Evolutionary conservation across 2,329 filamentous ascomycete genomes (phyloP), one percentile per base, ranked within the genome.

Genomic region (Aspergillus glaucus): DNA sequence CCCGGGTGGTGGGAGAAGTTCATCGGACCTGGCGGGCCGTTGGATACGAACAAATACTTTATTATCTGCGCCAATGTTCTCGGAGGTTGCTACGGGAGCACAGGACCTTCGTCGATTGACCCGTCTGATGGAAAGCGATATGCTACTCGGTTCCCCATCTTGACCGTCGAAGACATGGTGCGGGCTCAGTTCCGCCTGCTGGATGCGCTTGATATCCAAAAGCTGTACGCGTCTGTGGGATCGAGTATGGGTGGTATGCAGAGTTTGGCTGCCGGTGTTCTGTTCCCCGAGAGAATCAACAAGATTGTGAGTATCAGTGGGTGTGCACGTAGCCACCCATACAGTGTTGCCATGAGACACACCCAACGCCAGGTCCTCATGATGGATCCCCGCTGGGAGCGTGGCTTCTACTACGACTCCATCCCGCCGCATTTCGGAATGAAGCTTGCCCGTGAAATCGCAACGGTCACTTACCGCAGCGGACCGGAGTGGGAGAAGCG

Each of bases 191-290:
- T 97, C 73, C 79, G 87, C 40, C 79, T 98, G 26, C 78, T 98
- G 10, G 91, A 97, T 66, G 70, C 75, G 4, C 75, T 98, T 24
- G 84, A 84, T 5, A 85, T 98, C 42, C 64, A 80, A 21, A 87
- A 82, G 62, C 78, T 98, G 8, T 88, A 95, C 67, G 93, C 93
- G 15, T 95, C 88, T 50, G 92, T 98, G 17, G 93, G 93, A 12
- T 89, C 88, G 5, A 95, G 89, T 68, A 98, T 98, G 93, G 93
- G 93, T 46, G 93, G 93, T 47, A 98, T 98, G 93, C 92, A 95
- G 66, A 93, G 88, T 58, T 79, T 98, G 4, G 91, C 91, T 6
- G 87, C 89, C 0, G 93, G 88, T 3, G 82, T 87, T 1, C 72
- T 95, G 26, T 95, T 92, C 65, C 87, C 90, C 0, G 81, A 87